Percentiles rank a stretch among this genome's conserved stretches.
These are phyloP conservation scores for Mucor mucedo DNA, from an alignment of 371 early-diverging fungal species.

Conservation along the genomic window DNA sequence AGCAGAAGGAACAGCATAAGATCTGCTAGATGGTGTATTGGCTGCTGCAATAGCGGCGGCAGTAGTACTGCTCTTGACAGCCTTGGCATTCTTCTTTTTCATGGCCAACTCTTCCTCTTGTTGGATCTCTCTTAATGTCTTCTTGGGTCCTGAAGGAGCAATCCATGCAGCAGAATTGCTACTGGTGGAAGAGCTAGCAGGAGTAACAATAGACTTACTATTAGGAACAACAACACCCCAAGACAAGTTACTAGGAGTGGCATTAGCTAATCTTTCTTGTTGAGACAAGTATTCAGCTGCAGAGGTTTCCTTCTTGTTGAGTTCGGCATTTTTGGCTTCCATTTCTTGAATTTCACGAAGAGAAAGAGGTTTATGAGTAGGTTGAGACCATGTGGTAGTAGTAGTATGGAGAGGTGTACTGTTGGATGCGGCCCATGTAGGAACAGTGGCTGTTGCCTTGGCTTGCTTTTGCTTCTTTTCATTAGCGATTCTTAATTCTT, in stretches of 20 bases:
- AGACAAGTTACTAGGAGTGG: slow-evolving; percentile 34
- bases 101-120: slow-evolving; percentile 73
- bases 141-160: slow-evolving; percentile 60
- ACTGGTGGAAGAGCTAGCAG: slow-evolving; percentile 22
- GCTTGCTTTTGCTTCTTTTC: slow-evolving; percentile 36
- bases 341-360: slow-evolving; percentile 70
- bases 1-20: slow-evolving; percentile 23
- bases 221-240: slow-evolving; percentile 53
- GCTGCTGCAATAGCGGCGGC: slow-evolving; percentile 30
- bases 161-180: slow-evolving; percentile 51
- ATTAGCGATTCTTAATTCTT: slow-evolving; percentile 49
- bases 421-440: slow-evolving; percentile 16
- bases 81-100: slow-evolving; percentile 52
- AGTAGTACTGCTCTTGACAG: slow-evolving; percentile 33
- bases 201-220: slow-evolving; percentile 26
- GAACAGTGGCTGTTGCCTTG: neutral
- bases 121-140: slow-evolving; percentile 79
- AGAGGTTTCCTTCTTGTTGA: slow-evolving; percentile 41
- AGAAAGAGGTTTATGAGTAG: slow-evolving; percentile 53
- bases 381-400: slow-evolving; percentile 40
- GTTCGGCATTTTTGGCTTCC: slow-evolving; percentile 62
- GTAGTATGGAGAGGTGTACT: slow-evolving; percentile 6
- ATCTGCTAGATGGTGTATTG: slow-evolving; percentile 18
- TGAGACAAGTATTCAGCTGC: slow-evolving; percentile 30
- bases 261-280: slow-evolving; percentile 18